Percentiles rank a stretch among this genome's conserved stretches.
These are phyloP conservation scores for Rutstroemia sydowiana DNA, from an alignment of 2,329 filamentous ascomycete genomes.

Conservation along the genomic window DNA sequence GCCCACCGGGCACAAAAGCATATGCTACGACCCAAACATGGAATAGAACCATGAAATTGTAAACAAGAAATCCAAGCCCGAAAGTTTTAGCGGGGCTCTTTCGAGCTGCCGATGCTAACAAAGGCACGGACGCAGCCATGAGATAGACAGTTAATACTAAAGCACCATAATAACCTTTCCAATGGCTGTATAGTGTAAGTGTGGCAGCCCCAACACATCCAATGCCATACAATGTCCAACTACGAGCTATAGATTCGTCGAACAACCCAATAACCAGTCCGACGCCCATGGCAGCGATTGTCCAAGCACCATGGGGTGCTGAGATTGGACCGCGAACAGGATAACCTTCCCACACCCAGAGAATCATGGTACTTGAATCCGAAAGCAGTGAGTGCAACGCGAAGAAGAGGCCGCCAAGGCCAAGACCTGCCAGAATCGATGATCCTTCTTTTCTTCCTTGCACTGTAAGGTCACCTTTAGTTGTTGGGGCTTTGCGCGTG, in stretches of 20 bases:
- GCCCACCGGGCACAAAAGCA: slow-evolving; percentile 92
- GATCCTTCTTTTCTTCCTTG: slow-evolving; percentile 58
- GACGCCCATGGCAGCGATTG: slow-evolving; percentile 76
- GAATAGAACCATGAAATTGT: slow-evolving; percentile 93
- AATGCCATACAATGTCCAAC: slow-evolving; percentile 71
- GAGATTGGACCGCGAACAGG: slow-evolving; percentile 82
- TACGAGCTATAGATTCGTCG: slow-evolving; percentile 60
- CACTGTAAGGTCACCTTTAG: slow-evolving; percentile 33
- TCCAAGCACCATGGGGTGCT: slow-evolving; percentile 83
- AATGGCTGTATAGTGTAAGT: slow-evolving; percentile 70
- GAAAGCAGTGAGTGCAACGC: slow-evolving; percentile 87
- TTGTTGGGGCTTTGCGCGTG: slow-evolving; percentile 55
- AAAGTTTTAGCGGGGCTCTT: slow-evolving; percentile 75
- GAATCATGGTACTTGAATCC: slow-evolving; percentile 97
- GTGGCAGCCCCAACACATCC: slow-evolving; percentile 74
- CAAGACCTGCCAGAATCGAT: slow-evolving; percentile 63
- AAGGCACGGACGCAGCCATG: slow-evolving; percentile 67
- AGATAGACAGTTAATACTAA: slow-evolving; percentile 70
- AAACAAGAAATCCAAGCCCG: slow-evolving; percentile 80
- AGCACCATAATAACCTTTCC: slow-evolving; percentile 84
- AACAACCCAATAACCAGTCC: slow-evolving; percentile 73
- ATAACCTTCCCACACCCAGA: slow-evolving; percentile 97
- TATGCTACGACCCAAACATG: slow-evolving; percentile 99
- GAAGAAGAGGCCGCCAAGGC: slow-evolving; percentile 80
- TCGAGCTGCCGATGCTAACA: slow-evolving; percentile 70